Base-by-base conservation (phyloP, 148 eudicot species). In the Mesembryanthemum crystallinum region DNA sequence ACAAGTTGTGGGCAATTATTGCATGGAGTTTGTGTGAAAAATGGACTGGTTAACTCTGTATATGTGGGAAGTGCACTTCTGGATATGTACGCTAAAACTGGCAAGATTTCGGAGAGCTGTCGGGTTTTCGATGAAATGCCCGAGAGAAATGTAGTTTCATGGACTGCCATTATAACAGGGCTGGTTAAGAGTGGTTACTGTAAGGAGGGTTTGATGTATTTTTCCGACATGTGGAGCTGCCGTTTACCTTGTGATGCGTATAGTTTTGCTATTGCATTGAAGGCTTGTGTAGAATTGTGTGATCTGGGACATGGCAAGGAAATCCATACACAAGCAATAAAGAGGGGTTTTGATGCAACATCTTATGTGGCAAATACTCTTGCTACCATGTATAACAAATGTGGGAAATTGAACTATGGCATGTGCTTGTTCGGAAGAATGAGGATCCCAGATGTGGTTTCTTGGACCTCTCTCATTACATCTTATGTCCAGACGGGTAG, bases 111-210 rank as follows among this genome's bases (percentile, higher is more conserved):
- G 17, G 93, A 88, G 76, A 89, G 92, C 57, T 86, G 98, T 83
- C 79, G 62, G 79, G 85, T 90, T 49, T 94, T 94, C 71, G 87
- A 85, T 68, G 90, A 90, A 80, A 90, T 94, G 95, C 95, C 95
- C 2, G 82, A 83, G 55, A 91, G 91, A 69, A 94, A 94, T 86
- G 95, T 90, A 11, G 95, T 91, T 65, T 87, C 95, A 11, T 94
- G 98, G 98, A 94, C 98, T 55, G 90, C 97, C 43, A 76, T 89
- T 47, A 94, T 94, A 73, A 85, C 93, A 4, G 98, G 98, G 66
- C 82, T 94, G 68, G 98, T 91, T 61, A 90, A 82, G 62, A 80
- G 86, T 18, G 97, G 98, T 64, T 78, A 81, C 47, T 81, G 81
- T 76, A 77, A 77, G 62, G 86, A 83, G 73, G 98, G 90, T 6